These are phyloP conservation scores for Vicia faba DNA, from an alignment of 306 rosid genomes.

Conservation along the genomic window DNA sequence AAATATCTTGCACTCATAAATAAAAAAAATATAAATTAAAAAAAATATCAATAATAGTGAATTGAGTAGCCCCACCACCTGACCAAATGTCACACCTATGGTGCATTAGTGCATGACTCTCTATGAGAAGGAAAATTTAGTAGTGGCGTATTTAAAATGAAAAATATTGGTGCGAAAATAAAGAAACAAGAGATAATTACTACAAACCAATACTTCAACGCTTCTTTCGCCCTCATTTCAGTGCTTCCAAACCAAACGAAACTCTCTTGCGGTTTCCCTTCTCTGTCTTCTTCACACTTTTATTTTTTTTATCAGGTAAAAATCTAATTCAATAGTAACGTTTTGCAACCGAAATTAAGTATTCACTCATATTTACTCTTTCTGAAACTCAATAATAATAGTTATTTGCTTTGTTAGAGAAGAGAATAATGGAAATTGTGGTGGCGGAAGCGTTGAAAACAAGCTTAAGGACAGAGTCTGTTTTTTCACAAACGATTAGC, in stretches of 20 bases:
- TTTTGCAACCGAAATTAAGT: not conserved
- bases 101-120: slow-evolving; percentile 28
- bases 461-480: slow-evolving; percentile 57
- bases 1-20: slow-evolving; percentile 2
- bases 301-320: slow-evolving; percentile 42
- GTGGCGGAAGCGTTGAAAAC: slow-evolving; percentile 74
- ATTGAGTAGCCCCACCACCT: slow-evolving; percentile 34
- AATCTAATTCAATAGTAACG: not conserved
- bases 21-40: not conserved
- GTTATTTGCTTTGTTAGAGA: slow-evolving; percentile 27
- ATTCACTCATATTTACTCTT: slow-evolving; percentile 3
- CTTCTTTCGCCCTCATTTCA: slow-evolving; percentile 56
- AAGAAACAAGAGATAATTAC: slow-evolving; percentile 24
- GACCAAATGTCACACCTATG: slow-evolving; percentile 47
- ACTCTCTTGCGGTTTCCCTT: slow-evolving; percentile 42
- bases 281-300: slow-evolving; percentile 30
- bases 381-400: slow-evolving; percentile 12
- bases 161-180: slow-evolving; percentile 14
- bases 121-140: slow-evolving; percentile 9
- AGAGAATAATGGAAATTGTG: slow-evolving; percentile 64
- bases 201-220: slow-evolving; percentile 51
- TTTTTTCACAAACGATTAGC: slow-evolving; percentile 41
- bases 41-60: slow-evolving; percentile 46
- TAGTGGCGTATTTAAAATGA: slow-evolving; percentile 33
- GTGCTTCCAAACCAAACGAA: slow-evolving; percentile 50